Evolutionary conservation across 1,284 basidiomycete species (phyloP), one percentile per base, ranked within the genome.

Genomic region (Melanopsichium pennsylvanicum): DNA sequence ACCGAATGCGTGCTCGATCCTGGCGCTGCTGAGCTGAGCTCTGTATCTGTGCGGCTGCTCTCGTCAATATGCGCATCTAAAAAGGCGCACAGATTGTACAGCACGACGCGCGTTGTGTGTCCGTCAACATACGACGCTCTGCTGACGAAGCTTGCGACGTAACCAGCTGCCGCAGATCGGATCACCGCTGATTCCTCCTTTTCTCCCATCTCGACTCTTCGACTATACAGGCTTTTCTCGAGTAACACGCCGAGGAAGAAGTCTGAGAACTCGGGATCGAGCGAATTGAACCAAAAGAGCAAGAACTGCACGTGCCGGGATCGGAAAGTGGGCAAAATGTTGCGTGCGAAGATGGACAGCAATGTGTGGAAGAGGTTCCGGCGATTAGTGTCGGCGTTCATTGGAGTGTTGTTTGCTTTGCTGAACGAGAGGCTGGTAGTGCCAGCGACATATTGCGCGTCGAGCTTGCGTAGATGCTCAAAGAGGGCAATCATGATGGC

Each of bases 301-400:
- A 98, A 85, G 83, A 99, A 99, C 75, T 98, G 96, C 2, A 93
- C 94, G 81, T 98, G 95, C 35, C 95, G 90, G 0, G 93, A 97
- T 80, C 94, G 93, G 84, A 95, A 95, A 0, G 96, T 98, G 29
- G 89, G 90, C 38, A 99, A 86, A 76, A 99, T 93, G 38, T 89
- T 88, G 29, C 92, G 89, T 76, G 95, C 90, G 78, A 98, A 99
- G 69, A 97, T 91, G 68, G 89, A 88, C 40, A 98, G 87, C 11
- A 99, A 87, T 12, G 89, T 87, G 76, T 92, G 87, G 81, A 97
- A 98, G 27, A 78, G 60, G 31, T 72, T 70, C 32, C 69, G 60
- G 4, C 76, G 70, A 23, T 70, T 60, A 3, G 67, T 58, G 27
- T 64, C 57, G 18, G 56, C 48, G 22, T 70, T 57, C 57, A 68